A percentile compares a stretch with the other conserved stretches of the same genome.
phyloP scores from a whole-genome alignment of 108 stramenopile species.

The Nitzschia palea region DNA sequence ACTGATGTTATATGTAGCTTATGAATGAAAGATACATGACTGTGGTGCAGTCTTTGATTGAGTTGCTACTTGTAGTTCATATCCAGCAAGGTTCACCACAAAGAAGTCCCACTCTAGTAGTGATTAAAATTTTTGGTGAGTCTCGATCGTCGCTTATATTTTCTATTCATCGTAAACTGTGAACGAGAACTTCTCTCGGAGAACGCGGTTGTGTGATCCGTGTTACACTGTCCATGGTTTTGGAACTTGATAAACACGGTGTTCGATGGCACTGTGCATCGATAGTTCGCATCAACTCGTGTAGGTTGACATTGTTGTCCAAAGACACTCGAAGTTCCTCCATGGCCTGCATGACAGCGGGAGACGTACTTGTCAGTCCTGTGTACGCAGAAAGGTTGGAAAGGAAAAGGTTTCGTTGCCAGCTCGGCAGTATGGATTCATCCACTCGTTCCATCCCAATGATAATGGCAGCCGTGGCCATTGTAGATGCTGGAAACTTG shows the following conservation, averaged over 20 bases:
- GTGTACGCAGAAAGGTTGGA: conserved; percentile 23
- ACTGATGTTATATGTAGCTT: no score
- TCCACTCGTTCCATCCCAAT: conserved; percentile 62
- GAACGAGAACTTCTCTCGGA: conserved; percentile 26
- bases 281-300: conserved; percentile 47
- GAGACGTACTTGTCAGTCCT: conserved; percentile 25
- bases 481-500: conserved; percentile 44
- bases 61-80: no score
- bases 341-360: conserved; percentile 23
- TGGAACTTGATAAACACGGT: not conserved
- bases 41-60: no score
- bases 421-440: conserved; percentile 21
- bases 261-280: conserved; percentile 45
- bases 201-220: conserved; percentile 11
- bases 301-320: conserved; percentile 50
- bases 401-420: conserved; percentile 37
- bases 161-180: conserved; percentile 9
- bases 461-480: conserved; percentile 51
- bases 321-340: conserved; percentile 36
- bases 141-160: no score
- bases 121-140: no score
- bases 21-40: no score
- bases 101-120: no score
- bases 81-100: no score
- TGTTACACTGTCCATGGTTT: conserved; percentile 24